These are phyloP conservation scores for Pyricularia grisea DNA, from an alignment of 2,329 filamentous ascomycete species.

Conservation along the genomic window DNA sequence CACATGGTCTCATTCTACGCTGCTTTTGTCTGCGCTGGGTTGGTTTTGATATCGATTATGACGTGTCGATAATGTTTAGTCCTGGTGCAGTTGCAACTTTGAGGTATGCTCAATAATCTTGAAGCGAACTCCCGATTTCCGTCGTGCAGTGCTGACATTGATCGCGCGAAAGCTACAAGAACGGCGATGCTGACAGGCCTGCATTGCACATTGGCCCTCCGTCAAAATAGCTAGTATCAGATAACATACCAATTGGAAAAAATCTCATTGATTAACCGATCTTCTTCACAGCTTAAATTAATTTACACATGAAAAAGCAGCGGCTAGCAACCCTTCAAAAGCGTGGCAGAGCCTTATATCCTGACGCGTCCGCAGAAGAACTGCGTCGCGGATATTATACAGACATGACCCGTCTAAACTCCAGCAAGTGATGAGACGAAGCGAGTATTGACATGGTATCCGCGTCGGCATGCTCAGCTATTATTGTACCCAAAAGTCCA, in stretches of 20 bases:
- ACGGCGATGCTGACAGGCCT: conserved; percentile 27
- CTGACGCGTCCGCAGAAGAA: neutral
- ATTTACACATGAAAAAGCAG: neutral
- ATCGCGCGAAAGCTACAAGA: conserved; percentile 11
- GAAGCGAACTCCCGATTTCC: conserved; percentile 7
- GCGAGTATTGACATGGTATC: neutral
- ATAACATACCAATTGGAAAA: neutral
- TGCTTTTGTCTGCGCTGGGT: conserved; percentile 37
- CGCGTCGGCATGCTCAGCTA: neutral
- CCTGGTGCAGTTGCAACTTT: conserved; percentile 30
- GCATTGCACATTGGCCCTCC: conserved; percentile 30
- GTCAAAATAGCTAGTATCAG: conserved; percentile 13
- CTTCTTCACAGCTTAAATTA: neutral
- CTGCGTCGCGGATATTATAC: neutral
- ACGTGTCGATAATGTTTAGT: conserved; percentile 22
- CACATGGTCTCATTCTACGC: conserved; percentile 34
- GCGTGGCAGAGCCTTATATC: neutral
- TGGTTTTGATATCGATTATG: conserved; percentile 26
- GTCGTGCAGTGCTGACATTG: neutral
- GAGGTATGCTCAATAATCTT: conserved; percentile 19
- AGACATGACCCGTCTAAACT: neutral
- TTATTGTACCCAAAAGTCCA: neutral
- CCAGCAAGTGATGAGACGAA: neutral
- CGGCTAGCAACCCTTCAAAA: neutral
- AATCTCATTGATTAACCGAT: neutral